Evolutionary conservation across 2,329 filamentous ascomycete genomes (phyloP), one percentile per base, ranked within the genome.

Genomic region (Fusarium sp.): DNA sequence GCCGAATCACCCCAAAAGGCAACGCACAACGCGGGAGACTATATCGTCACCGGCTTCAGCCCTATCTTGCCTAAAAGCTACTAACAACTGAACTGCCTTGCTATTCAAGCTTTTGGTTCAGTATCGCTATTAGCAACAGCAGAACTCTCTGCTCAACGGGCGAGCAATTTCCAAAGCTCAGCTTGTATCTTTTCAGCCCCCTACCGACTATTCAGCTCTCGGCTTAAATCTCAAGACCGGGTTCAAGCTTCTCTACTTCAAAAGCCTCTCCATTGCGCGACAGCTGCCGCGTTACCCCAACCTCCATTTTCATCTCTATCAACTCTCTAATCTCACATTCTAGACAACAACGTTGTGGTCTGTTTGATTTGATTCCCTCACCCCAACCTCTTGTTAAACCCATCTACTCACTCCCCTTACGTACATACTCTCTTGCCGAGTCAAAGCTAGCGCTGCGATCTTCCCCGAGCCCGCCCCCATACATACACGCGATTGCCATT

Each of bases 1-100:
- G 62, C 52, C 67, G 65, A 64, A 51, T 60, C 66, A 55, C 67
- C 67, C 55, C 67, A 63, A 70, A 62, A 50, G 67, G 67, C 51
- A 67, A 70, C 58, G 49, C 57, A 53, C 52, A 58, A 40, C 50
- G 47, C 62, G 47, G 26, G 50, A 33, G 53, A 47, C 53, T 59
- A 61, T 54, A n/a, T n/a, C 21, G 40, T 38, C 44, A 22, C 56
- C 22, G n/a, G 54, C 56, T 53, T 52, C 47, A 58, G 55, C 55
- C 49, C 47, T 45, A 38, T 46, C 52, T 28, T 39, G 40, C 26
- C 21, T 33, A n/a, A 28, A 49, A 57, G 22, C 61, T 28, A 60
- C 55, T 62, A 28, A 53, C 28, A 40, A 46, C 34, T 46, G 33
- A 51, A 31, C 39, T 28, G 39, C 26, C 34, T 57, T 34, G 36